Conservation (phyloP, 2,329 filamentous ascomycete genomes). For the Claviceps sp. region DNA sequence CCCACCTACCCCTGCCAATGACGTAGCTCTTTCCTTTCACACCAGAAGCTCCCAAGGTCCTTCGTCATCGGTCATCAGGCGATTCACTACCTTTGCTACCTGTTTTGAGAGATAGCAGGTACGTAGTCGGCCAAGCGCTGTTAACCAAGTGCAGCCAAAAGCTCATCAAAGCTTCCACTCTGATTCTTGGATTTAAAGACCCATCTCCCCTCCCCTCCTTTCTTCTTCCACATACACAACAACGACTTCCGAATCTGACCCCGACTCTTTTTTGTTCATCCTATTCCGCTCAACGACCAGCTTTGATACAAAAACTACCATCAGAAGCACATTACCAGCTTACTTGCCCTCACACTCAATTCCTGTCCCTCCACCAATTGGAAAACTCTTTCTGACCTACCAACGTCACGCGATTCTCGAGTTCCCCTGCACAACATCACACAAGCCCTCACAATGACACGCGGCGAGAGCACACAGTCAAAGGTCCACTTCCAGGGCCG, state of each 20-base stretch:
- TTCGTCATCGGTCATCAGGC: not conserved
- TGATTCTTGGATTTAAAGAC: not conserved
- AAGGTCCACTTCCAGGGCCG: conserved; percentile 80
- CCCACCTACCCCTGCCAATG: conserved; percentile 1
- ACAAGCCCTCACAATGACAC: conserved; percentile 41
- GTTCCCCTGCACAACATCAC: not conserved
- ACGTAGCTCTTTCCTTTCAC: conserved; percentile 1
- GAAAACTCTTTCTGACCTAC: not conserved
- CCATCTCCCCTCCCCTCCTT: not conserved
- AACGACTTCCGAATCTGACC: not conserved
- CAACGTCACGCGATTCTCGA: not conserved
- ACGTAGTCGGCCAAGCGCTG: not conserved
- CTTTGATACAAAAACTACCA: not conserved
- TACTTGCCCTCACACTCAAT: not conserved
- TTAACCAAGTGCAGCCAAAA: not conserved
- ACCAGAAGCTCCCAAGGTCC: not conserved
- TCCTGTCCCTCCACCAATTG: too few species aligned
- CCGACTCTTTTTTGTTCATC: not conserved
- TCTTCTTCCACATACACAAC: not conserved
- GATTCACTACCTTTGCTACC: too few species aligned
- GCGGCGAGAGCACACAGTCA: conserved; percentile 54
- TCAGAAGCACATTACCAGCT: not conserved
- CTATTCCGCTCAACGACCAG: not conserved
- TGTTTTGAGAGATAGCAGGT: not conserved
- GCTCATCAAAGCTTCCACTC: not conserved